A percentile compares a stretch with the other conserved stretches of the same genome.
Conservation (phyloP, 2,329 filamentous ascomycete species). For the Atkinsonella texensis region DNA sequence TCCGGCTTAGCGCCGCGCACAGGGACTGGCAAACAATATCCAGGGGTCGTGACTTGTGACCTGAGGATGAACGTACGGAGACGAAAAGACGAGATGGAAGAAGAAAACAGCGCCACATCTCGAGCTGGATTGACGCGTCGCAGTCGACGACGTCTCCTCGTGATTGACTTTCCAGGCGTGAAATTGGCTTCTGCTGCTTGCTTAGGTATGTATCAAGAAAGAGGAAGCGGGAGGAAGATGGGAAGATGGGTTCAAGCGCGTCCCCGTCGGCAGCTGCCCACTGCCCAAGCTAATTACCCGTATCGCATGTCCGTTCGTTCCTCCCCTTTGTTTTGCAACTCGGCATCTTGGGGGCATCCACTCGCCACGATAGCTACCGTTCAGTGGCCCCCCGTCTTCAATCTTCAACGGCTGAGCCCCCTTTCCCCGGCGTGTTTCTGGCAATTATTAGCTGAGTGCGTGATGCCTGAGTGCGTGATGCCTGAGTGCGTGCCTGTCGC, state of each 20-base stretch:
- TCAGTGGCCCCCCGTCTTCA: not conserved
- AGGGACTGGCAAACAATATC: not conserved
- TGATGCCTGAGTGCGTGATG: too few relatives aligned
- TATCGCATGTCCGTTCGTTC: not conserved
- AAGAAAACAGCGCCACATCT: not conserved
- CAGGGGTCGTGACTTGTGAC: not conserved
- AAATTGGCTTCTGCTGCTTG: constrained; percentile 8
- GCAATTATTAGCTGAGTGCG: too few relatives aligned
- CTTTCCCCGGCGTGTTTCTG: too few relatives aligned
- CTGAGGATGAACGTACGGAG: too few relatives aligned
- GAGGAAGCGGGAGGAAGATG: too few relatives aligned
- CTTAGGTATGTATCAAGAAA: too few relatives aligned
- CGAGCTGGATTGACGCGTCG: not conserved
- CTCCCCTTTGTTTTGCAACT: not conserved
- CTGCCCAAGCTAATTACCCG: not conserved
- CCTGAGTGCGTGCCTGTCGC: too few relatives aligned
- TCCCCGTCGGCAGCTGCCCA: not conserved
- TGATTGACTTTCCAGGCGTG: constrained; percentile 8
- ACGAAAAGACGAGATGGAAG: not conserved
- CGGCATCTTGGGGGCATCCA: not conserved
- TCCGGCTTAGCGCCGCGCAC: not conserved
- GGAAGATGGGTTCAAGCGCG: not conserved
- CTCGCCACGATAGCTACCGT: not conserved
- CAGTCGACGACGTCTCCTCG: not conserved
- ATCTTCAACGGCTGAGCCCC: not conserved